Evolutionary conservation across 2,329 filamentous ascomycete species (phyloP).

Genomic region (Penicillium sclerotigenum): DNA sequence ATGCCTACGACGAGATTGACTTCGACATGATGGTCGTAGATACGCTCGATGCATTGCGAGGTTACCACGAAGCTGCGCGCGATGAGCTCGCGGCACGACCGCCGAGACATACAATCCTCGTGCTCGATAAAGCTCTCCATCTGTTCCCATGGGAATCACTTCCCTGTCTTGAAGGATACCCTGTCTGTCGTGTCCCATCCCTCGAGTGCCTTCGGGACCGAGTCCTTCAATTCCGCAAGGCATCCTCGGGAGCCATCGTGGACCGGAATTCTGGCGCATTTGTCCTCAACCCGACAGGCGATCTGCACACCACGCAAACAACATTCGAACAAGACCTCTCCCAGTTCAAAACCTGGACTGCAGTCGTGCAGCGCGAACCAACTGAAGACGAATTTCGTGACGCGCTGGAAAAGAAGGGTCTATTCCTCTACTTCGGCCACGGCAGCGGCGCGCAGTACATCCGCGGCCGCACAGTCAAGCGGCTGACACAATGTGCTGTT

Average conservation of each 20-base stretch:
- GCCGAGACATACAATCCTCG: constrained; percentile 70
- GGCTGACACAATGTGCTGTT: constrained; percentile 72
- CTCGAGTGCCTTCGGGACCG: constrained; percentile 76
- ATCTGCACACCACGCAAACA: constrained; percentile 74
- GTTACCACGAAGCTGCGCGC: constrained; percentile 62
- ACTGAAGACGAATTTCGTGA: constrained; percentile 72
- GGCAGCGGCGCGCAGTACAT: constrained; percentile 95
- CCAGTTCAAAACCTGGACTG: constrained; percentile 57
- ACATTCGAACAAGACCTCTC: constrained; percentile 68
- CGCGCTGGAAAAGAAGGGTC: constrained; percentile 62
- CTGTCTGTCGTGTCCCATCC: constrained; percentile 85
- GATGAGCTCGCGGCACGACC: constrained; percentile 33
- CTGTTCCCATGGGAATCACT: constrained; percentile 94
- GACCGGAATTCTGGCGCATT: constrained; percentile 53
- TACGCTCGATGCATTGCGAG: constrained; percentile 75
- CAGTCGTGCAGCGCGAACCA: constrained; percentile 66
- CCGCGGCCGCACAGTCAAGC: constrained; percentile 75
- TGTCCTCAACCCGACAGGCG: constrained; percentile 84
- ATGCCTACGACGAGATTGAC: constrained; percentile 96
- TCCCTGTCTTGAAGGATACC: constrained; percentile 73
- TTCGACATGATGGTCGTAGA: constrained; percentile 90
- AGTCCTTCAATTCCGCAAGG: constrained; percentile 54
- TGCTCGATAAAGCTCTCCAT: constrained; percentile 88
- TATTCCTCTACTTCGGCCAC: constrained; percentile 93
- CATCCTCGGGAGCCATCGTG: constrained; percentile 18